Conservation (phyloP, 2,329 filamentous ascomycete genomes). For the Teratosphaeria epicoccoides region DNA sequence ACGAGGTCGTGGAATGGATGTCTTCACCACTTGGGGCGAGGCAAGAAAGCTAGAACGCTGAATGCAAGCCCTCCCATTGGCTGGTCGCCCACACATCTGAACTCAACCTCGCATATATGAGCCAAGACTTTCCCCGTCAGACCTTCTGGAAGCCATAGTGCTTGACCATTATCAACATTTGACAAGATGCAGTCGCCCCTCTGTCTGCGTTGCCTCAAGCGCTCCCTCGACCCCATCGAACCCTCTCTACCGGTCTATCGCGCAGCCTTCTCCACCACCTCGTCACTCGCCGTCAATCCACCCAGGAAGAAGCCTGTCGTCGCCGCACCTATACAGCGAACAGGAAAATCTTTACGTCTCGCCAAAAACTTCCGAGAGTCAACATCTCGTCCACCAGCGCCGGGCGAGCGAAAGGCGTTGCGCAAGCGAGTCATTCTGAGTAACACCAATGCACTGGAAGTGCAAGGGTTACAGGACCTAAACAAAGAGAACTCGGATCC, state of each 20-base stretch:
- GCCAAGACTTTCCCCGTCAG: not conserved
- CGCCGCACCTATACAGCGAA: constrained; percentile 9
- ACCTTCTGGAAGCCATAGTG: not conserved
- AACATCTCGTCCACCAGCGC: constrained; percentile 23
- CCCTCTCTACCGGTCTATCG: constrained; percentile 5
- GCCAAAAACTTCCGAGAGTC: constrained; percentile 20
- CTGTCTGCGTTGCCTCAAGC: constrained; percentile 19
- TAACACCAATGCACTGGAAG: constrained; percentile 83
- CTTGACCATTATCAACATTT: not conserved
- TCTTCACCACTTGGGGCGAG: not conserved
- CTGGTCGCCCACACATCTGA: not conserved
- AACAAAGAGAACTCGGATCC: constrained; percentile 6
- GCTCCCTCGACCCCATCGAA: constrained; percentile 11
- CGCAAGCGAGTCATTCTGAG: constrained; percentile 83
- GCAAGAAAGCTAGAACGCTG: not conserved
- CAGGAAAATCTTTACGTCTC: constrained; percentile 20
- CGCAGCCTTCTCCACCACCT: constrained; percentile 26
- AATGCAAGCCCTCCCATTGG: not conserved
- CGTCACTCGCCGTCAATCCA: constrained; percentile 17
- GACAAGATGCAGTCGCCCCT: constrained; percentile 16
- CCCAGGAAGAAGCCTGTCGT: constrained; percentile 20
- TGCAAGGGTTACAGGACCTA: constrained; percentile 56
- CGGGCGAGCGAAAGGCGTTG: constrained; percentile 76
- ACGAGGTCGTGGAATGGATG: not conserved
- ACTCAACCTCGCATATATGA: not conserved